phyloP scores from a whole-genome alignment of 805 yeast genomes.

The Ogataea dorogensis region DNA sequence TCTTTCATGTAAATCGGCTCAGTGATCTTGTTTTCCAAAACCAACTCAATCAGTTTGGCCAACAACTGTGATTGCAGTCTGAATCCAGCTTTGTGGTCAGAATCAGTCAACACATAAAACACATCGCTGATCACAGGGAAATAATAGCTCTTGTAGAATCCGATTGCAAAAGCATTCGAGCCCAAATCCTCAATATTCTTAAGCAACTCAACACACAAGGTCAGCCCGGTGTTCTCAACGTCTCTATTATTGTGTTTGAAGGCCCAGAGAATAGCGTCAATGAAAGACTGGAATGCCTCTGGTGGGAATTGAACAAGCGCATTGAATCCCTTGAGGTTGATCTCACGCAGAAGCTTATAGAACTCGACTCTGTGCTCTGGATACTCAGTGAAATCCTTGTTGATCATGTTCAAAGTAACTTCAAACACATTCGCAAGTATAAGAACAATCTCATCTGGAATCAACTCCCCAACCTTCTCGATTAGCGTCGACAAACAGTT shows the following conservation, averaged over 20 bases:
- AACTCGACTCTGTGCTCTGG: constrained; percentile 98
- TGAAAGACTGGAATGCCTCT: constrained; percentile 84
- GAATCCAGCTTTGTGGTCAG: constrained; percentile 97
- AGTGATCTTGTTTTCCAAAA: constrained; percentile 69
- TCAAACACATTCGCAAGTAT: constrained; percentile 90
- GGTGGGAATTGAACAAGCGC: constrained; percentile 88
- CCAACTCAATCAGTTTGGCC: constrained; percentile 78
- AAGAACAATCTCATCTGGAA: constrained; percentile 84
- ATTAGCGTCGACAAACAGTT: constrained; percentile 93
- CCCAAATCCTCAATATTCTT: constrained; percentile 81
- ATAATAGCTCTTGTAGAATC: constrained; percentile 84
- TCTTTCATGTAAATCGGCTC: constrained; percentile 79
- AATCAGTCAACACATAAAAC: constrained; percentile 89
- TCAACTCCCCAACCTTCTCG: constrained; percentile 78
- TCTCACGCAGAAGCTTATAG: constrained; percentile 83
- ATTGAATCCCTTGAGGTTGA: constrained; percentile 78
- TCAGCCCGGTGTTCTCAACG: constrained; percentile 89
- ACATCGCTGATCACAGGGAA: constrained; percentile 89
- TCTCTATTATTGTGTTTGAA: constrained; percentile 96
- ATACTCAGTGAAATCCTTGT: constrained; percentile 90
- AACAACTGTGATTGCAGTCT: constrained; percentile 80
- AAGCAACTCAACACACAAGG: constrained; percentile 77
- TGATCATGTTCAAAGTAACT: constrained; percentile 93
- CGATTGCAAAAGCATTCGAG: constrained; percentile 68
- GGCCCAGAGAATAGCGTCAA: constrained; percentile 97